Conservation (phyloP, 257 asterid species). For the Solanum sejunctum region DNA sequence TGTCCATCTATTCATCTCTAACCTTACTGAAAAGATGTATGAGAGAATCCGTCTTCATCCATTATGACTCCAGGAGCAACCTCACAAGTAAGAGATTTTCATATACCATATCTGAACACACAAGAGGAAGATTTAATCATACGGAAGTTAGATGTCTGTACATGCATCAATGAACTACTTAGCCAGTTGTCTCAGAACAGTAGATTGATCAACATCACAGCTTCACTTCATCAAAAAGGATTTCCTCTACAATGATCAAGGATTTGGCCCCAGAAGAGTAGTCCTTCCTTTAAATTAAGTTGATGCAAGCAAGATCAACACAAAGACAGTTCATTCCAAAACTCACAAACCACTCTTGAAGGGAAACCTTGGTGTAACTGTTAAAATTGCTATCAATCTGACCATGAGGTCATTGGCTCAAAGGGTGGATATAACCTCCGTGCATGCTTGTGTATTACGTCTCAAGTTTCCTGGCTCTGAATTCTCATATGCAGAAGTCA, state of each 20-base stretch:
- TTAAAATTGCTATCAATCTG: too few relatives aligned
- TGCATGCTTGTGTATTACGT: too few relatives aligned
- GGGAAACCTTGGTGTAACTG: too few relatives aligned
- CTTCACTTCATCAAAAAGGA: neutral
- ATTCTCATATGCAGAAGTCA: too few relatives aligned
- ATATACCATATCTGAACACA: neutral
- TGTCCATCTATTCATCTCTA: constrained; percentile 84
- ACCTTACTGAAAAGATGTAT: constrained; percentile 78
- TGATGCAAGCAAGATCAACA: neutral
- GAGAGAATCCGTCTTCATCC: constrained; percentile 61
- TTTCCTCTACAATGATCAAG: neutral
- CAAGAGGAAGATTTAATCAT: neutral
- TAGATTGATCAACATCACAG: too few relatives aligned
- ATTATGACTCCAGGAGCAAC: constrained; percentile 68
- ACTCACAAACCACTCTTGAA: too few relatives aligned
- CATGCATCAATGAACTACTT: neutral
- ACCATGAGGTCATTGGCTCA: too few relatives aligned
- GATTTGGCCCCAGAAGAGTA: neutral
- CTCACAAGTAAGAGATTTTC: too few relatives aligned
- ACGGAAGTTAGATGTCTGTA: neutral
- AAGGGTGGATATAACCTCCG: too few relatives aligned
- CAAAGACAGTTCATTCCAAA: neutral
- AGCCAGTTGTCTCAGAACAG: neutral
- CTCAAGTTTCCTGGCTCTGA: too few relatives aligned
- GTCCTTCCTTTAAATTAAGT: neutral